Evolutionary conservation across 768 basidiomycete species (phyloP), one percentile per base, ranked within the genome.

Genomic region (Baorangia bicolor): DNA sequence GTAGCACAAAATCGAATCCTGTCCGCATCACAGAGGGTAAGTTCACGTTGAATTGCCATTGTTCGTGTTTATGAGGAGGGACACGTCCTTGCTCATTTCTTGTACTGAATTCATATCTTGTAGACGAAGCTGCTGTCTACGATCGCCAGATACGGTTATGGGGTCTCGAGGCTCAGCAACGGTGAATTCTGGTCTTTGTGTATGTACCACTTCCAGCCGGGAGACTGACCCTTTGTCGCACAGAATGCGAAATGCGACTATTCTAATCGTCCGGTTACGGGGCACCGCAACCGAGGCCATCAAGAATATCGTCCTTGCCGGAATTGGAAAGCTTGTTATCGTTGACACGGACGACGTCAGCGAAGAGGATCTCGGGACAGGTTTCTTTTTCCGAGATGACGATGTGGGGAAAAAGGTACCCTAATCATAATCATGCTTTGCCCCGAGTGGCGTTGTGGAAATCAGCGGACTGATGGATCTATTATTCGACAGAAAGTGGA

Each of bases 111-210:
- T 23, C 34, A 18, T 44, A 31, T 37, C 31, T 40, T 16, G 40
- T 55, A 83, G 81, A 83, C 64, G 81, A 87, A 62, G 86, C 84
- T n/a, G 92, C 90, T 14, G 81, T 97, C 25, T 97, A 98, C 71
- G 97, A 98, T 71, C 86, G 96, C 27, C 95, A 98, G 73, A 97
- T 98, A 77, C 85, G 96, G 30, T 75, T 98, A 63, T 99, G 97
- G 97, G 97, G 97, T 42, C 83, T 98, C 39, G 97, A 98, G 70
- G 97, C 97, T 34, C 97, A 99, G 70, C 93, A 97, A 74, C 83
- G 89, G 94, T 92, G 63, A 57, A 76, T 64, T 59, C 35, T 7
- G 13, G 5, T 33, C 37, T 42, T 34, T 21, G 16, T 38, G 43
- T 43, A 16, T 40, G 16, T 12, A 25, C 6, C 28, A 33, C 43